phyloP scores from a whole-genome alignment of 352 stramenopile species.

The Phytophthora ohioensis region DNA sequence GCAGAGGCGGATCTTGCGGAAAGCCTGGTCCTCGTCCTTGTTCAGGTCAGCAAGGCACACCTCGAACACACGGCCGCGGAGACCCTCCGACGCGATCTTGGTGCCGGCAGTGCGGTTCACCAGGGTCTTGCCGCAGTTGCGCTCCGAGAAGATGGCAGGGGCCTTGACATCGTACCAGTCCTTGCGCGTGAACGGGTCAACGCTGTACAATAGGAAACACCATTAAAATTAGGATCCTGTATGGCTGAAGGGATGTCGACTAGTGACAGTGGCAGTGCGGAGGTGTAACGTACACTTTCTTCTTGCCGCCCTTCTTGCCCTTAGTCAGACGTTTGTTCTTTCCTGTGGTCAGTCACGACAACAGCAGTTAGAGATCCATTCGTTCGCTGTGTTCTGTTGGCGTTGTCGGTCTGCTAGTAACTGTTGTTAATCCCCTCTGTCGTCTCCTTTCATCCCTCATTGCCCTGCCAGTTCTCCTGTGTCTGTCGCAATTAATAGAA shows the following conservation, averaged over 20 bases:
- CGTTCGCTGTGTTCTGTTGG: neutral
- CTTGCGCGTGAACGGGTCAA: conserved; percentile 99
- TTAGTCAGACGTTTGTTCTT: conserved; percentile 94
- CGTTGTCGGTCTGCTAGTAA: neutral
- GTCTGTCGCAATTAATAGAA: conserved; percentile 1
- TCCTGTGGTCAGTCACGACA: conserved; percentile 51
- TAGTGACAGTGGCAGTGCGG: neutral
- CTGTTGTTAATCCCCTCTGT: conserved; percentile 5
- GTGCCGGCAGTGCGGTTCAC: conserved; percentile 97
- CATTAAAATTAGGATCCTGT: conserved; percentile 21
- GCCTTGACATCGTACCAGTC: conserved; percentile 98
- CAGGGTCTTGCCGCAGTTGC: conserved; percentile 98
- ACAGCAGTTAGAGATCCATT: conserved; percentile 33
- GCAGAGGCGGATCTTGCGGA: conserved; percentile 99
- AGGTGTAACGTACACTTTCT: conserved; percentile 85
- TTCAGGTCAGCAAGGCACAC: conserved; percentile 99
- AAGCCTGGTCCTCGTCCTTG: conserved; percentile 97
- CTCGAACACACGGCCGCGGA: conserved; percentile 99
- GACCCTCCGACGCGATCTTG: conserved; percentile 98
- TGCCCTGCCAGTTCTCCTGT: neutral
- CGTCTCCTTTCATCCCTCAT: neutral
- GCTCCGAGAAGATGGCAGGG: conserved; percentile 97
- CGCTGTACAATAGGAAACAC: conserved; percentile 49
- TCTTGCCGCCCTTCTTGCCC: conserved; percentile 94
- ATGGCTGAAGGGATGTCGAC: neutral